These are phyloP conservation scores for Quercus variabilis DNA, from an alignment of 306 rosid species.

Conservation along the genomic window DNA sequence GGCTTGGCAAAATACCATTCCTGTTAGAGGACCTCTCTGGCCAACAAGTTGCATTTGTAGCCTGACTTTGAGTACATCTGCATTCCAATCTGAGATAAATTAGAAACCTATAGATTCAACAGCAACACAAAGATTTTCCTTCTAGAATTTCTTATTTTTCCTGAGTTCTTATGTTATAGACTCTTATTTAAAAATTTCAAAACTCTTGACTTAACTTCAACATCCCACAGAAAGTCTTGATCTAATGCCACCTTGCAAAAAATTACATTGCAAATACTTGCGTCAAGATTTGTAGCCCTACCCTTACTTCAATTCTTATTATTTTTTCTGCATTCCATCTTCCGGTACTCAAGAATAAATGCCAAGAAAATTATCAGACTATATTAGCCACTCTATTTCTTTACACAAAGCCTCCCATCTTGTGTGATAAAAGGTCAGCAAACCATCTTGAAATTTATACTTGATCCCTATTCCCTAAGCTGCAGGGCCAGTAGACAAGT, in stretches of 20 bases:
- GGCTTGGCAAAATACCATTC: slow-evolving; percentile 69
- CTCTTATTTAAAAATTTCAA: slow-evolving; percentile 9
- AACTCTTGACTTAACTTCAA: slow-evolving; percentile 9
- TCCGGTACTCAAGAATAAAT: slow-evolving; percentile 4
- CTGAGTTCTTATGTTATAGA: not conserved
- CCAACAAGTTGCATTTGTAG: slow-evolving; percentile 99
- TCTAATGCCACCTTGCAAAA: not conserved
- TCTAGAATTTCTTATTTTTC: not conserved
- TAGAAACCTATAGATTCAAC: not conserved
- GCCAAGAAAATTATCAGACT: not conserved
- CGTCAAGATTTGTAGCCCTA: not conserved
- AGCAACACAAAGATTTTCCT: slow-evolving; percentile 2
- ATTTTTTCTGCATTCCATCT: not conserved
- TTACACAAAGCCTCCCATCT: not conserved
- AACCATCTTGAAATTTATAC: not conserved
- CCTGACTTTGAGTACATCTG: slow-evolving; percentile 95
- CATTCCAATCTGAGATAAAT: slow-evolving; percentile 35
- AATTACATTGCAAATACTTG: not conserved
- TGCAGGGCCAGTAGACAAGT: not conserved
- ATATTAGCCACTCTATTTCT: not conserved
- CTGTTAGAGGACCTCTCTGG: slow-evolving; percentile 82
- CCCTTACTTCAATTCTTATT: not conserved
- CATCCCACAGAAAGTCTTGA: slow-evolving; percentile 3
- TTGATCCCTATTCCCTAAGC: not conserved
- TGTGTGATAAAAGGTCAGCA: not conserved